Conservation (phyloP, 2,329 filamentous ascomycete species). For the Botrytis galanthina region DNA sequence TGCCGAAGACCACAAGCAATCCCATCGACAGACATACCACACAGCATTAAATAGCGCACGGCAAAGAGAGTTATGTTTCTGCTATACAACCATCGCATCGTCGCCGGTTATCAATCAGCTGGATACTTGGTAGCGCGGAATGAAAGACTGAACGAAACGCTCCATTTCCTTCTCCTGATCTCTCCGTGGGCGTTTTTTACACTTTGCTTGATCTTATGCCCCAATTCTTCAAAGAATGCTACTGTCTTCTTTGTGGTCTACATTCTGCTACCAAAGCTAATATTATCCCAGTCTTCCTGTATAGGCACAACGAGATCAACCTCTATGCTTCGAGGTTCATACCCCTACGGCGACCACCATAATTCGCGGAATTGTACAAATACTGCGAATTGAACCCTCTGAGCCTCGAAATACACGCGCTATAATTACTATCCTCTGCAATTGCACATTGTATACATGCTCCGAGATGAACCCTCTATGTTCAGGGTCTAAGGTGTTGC, state of each 20-base stretch:
- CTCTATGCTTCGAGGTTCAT: neutral
- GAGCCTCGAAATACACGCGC: neutral
- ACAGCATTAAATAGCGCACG: neutral
- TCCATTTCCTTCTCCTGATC: neutral
- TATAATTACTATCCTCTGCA: neutral
- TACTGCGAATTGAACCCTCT: too few relatives aligned
- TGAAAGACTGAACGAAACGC: too few relatives aligned
- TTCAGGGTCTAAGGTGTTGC: neutral
- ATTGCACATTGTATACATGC: neutral
- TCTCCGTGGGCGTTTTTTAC: neutral
- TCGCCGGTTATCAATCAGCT: neutral
- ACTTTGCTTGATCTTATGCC: neutral
- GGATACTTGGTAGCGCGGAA: neutral
- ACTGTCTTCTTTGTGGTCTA: neutral
- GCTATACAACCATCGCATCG: neutral
- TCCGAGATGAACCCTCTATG: neutral
- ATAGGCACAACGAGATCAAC: neutral
- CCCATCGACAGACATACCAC: neutral
- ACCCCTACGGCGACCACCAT: neutral
- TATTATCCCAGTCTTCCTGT: neutral
- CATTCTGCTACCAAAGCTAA: neutral
- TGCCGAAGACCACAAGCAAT: neutral
- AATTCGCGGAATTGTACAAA: too few relatives aligned
- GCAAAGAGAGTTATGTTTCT: neutral
- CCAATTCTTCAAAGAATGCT: too few relatives aligned